Evolutionary conservation across 1,284 basidiomycete genomes (phyloP), one percentile per base, ranked within the genome.

Genomic region (Cutaneotrichosporon dermatis): DNA sequence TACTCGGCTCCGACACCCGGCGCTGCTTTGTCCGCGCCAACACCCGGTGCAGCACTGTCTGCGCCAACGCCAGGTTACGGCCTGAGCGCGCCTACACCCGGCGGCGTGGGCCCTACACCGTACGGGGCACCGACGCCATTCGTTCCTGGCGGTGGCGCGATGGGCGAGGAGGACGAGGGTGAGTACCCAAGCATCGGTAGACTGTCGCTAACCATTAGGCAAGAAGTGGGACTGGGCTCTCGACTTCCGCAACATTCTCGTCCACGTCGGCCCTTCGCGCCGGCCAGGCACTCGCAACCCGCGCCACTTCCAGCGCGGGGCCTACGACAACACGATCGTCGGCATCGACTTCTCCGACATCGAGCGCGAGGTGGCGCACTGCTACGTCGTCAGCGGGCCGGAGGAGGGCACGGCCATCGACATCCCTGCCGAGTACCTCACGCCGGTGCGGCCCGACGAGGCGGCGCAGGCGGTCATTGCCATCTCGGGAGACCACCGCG

Each of bases 1-100:
- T 77, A 76, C 53, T 63, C 72, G 45, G 78, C 77, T 1, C 72
- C 78, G 4, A 82, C 80, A 4, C 82, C 80, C 3, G 77, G 76
- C 45, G 60, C 69, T 45, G 73, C 72, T 56, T 69, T 73, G 51
- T 62, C 71, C 46, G 77, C 77, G 2, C 70, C 76, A 6, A 82
- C 80, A 6, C 81, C 80, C 5, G 77, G 76, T 43, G 60, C 68
- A 45, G 74, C 72, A 56, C 69, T 73, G 59, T 67, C 75, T 34
- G 76, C 64, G 62, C 79, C 66, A 66, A 82, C 70, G 64, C 80
- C 71, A 1, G 62, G 57, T 8, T 54, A 40, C 12, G 59, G 33
- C 3, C 53, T 51, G 48, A 62, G 57, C 0, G 71, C 57, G 10
- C 66, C 53, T 12, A 63, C 62, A 2, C 62, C 60, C 16, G 63